phyloP scores from a whole-genome alignment of 371 early-diverging fungal genomes.

The Mortierella sp. region DNA sequence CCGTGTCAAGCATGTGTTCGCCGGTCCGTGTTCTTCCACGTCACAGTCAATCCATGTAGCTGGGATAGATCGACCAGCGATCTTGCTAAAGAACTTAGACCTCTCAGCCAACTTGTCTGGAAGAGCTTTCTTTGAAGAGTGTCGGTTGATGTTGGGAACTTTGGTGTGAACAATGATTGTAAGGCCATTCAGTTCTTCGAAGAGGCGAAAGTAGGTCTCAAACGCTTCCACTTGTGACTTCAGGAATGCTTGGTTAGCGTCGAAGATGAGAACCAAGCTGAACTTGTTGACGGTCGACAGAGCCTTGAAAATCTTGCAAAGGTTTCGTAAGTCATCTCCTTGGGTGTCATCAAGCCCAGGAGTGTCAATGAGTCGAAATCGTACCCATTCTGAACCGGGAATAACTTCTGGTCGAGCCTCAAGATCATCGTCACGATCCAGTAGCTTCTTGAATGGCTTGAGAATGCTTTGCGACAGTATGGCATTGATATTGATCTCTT shows the following conservation, averaged over 20 bases:
- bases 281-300: background rate
- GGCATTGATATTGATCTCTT: background rate
- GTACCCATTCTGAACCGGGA: background rate
- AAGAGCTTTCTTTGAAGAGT: background rate
- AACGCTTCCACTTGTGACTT: background rate
- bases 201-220: background rate
- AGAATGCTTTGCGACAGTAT: background rate
- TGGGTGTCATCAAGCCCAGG: slow-evolving; percentile 8
- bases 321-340: slow-evolving; percentile 1
- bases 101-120: background rate
- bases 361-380: slow-evolving; percentile 4
- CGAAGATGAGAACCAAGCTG: slow-evolving; percentile 4
- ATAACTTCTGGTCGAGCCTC: background rate
- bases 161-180: background rate
- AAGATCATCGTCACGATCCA: background rate
- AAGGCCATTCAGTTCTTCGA: background rate
- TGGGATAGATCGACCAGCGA: background rate
- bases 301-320: slow-evolving; percentile 2
- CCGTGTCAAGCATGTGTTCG: background rate
- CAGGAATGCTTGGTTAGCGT: background rate
- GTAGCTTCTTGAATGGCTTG: background rate
- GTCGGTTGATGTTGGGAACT: background rate
- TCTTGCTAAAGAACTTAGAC: background rate
- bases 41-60: background rate
- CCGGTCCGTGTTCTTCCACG: background rate